Percentiles rank a stretch among this genome's conserved stretches.
Evolutionary conservation across 768 basidiomycete species (phyloP).

Genomic region (Podaxis carcinomalis): DNA sequence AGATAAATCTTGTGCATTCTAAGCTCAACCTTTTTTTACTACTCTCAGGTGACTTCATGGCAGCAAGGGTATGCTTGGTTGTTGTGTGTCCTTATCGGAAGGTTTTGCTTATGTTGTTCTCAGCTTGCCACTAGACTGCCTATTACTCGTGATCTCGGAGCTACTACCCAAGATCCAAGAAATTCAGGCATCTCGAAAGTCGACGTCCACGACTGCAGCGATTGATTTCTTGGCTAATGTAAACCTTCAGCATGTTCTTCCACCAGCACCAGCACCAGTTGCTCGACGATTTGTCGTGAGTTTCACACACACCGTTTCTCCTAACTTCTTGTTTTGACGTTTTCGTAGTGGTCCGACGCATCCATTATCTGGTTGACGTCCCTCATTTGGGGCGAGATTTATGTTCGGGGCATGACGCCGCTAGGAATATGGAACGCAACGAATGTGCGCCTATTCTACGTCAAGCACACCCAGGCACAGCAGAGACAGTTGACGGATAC

Average conservation of each 20-base stretch:
- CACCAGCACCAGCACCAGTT: slow-evolving; percentile 57
- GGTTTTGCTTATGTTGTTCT: slow-evolving; percentile 8
- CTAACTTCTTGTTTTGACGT: slow-evolving; percentile 5
- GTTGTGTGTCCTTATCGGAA: slow-evolving; percentile 4
- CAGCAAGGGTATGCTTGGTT: slow-evolving; percentile 73
- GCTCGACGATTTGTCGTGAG: slow-evolving; percentile 77
- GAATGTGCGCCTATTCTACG: slow-evolving; percentile 84
- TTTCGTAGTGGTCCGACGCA: slow-evolving; percentile 83
- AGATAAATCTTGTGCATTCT: background rate
- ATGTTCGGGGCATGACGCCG: slow-evolving; percentile 83
- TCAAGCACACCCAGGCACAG: slow-evolving; percentile 76
- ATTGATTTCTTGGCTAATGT: slow-evolving; percentile 72
- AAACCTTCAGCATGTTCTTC: slow-evolving; percentile 68
- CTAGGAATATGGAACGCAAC: slow-evolving; percentile 90
- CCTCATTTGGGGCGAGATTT: slow-evolving; percentile 93
- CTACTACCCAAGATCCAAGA: slow-evolving; percentile 82
- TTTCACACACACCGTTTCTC: slow-evolving; percentile 7
- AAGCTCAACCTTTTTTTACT: background rate
- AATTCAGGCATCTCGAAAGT: slow-evolving; percentile 63
- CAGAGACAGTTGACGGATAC: slow-evolving; percentile 73
- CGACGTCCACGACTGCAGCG: slow-evolving; percentile 63
- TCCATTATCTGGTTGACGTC: slow-evolving; percentile 91
- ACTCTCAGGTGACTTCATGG: slow-evolving; percentile 81
- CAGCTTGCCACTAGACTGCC: slow-evolving; percentile 84
- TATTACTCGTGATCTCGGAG: slow-evolving; percentile 87